These are phyloP conservation scores for Arxiozyma slooffiae DNA, from an alignment of 1,139 yeast genomes.

Conservation along the genomic window DNA sequence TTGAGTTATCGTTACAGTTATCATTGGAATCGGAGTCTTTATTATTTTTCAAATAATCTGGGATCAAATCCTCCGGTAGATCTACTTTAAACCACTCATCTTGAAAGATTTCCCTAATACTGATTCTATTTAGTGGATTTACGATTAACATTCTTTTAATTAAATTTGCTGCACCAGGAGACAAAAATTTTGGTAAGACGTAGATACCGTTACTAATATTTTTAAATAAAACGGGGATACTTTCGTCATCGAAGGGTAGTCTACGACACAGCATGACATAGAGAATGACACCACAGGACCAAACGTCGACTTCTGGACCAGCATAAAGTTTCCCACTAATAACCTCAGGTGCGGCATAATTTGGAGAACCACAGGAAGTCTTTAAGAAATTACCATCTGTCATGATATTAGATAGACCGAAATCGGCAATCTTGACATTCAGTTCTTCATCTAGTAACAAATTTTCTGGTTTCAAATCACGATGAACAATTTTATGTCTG, in stretches of 20 bases:
- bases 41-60: conserved; percentile 48
- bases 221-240: conserved; percentile 90
- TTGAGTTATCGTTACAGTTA: conserved; percentile 10
- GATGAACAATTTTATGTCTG: conserved; percentile 91
- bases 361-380: conserved; percentile 95
- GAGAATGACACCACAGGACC: conserved; percentile 96
- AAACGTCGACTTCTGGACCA: conserved; percentile 97
- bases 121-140: conserved; percentile 89
- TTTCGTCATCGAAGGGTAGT: conserved; percentile 94
- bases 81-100: conserved; percentile 91
- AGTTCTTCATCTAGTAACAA: conserved; percentile 79
- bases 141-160: conserved; percentile 92
- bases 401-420: conserved; percentile 92
- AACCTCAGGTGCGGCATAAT: conserved; percentile 97
- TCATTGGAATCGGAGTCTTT: conserved; percentile 23
- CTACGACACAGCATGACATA: conserved; percentile 97
- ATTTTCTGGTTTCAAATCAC: conserved; percentile 94
- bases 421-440: conserved; percentile 94
- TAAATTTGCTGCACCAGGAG: conserved; percentile 78
- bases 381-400: conserved; percentile 95
- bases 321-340: conserved; percentile 93
- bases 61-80: conserved; percentile 72
- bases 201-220: conserved; percentile 93
- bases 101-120: conserved; percentile 87
- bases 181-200: conserved; percentile 80